phyloP scores from a whole-genome alignment of 1,284 basidiomycete species.

The Cryptococcus sp. region DNA sequence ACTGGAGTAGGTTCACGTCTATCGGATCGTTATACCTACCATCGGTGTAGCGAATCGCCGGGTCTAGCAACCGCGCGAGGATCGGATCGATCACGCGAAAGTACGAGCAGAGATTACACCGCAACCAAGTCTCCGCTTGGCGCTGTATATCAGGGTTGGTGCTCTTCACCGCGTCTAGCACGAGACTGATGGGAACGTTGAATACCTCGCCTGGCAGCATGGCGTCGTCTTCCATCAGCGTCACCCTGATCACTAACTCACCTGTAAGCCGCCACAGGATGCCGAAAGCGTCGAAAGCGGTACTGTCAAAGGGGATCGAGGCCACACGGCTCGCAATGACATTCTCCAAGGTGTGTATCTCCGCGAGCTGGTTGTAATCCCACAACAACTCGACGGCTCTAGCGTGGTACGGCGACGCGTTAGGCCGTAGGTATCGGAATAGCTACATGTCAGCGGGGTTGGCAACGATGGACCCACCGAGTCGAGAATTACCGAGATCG shows the following conservation, averaged over 20 bases:
- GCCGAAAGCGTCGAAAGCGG: conserved; percentile 83
- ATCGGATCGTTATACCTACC: conserved; percentile 46
- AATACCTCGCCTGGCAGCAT: conserved; percentile 76
- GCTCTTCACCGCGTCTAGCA: conserved; percentile 78
- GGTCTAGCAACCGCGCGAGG: conserved; percentile 73
- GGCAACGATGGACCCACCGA: conserved; percentile 20
- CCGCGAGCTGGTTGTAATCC: conserved; percentile 55
- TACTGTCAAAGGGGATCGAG: conserved; percentile 23
- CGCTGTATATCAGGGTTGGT: conserved; percentile 72
- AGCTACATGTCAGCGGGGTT: conserved; percentile 56
- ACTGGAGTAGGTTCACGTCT: conserved; percentile 64
- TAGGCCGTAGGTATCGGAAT: conserved; percentile 70
- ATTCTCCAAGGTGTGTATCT: conserved; percentile 61
- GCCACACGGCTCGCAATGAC: conserved; percentile 58
- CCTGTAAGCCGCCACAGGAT: conserved; percentile 88
- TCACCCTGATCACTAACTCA: conserved; percentile 46
- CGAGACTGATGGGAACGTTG: conserved; percentile 80
- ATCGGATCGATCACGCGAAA: conserved; percentile 85
- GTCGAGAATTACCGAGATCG: conserved; percentile 36
- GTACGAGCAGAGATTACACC: conserved; percentile 87
- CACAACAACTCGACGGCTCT: conserved; percentile 85
- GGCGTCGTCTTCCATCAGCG: conserved; percentile 67
- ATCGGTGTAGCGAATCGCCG: conserved; percentile 35
- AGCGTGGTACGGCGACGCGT: conserved; percentile 72
- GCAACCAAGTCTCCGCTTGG: conserved; percentile 91